Conservation (phyloP, 1,284 basidiomycete species). For the Trichosporon faecale region DNA sequence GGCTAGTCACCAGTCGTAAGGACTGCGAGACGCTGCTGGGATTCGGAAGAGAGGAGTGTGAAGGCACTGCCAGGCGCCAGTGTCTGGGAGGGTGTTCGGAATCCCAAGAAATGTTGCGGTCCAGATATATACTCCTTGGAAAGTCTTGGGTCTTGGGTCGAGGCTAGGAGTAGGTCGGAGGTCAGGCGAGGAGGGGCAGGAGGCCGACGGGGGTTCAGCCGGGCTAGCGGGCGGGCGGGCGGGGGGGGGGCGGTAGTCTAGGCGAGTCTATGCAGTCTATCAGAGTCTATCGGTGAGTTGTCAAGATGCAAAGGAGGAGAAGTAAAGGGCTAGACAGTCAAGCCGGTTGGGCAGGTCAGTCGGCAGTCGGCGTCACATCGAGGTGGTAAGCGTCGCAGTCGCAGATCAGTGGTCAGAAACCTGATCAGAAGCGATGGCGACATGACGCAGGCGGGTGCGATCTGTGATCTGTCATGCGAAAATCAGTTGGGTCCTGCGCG, state of each 20-base stretch:
- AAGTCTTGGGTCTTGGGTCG: neutral
- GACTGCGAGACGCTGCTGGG: neutral
- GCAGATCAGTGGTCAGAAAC: neutral
- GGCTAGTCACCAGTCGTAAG: constrained; percentile 5
- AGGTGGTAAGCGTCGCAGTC: neutral
- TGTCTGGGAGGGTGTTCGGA: neutral
- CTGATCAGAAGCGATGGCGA: neutral
- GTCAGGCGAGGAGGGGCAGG: neutral
- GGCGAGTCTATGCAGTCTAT: constrained; percentile 4
- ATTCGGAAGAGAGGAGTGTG: neutral
- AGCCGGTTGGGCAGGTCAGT: neutral
- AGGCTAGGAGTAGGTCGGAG: no score
- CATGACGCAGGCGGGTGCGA: neutral
- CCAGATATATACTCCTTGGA: constrained; percentile 6
- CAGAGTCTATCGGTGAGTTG: constrained; percentile 4
- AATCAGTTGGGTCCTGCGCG: neutral
- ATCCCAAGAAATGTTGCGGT: constrained; percentile 1
- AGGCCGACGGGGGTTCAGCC: neutral
- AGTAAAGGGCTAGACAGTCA: neutral
- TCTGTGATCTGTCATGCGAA: neutral
- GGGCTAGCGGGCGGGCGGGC: neutral
- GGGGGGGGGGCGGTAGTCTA: neutral
- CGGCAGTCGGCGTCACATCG: no score
- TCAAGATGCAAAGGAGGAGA: neutral
- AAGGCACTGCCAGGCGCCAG: neutral